Evolutionary conservation across 164 flowering plant genomes (phyloP).

Genomic region (Aristolochia contorta): DNA sequence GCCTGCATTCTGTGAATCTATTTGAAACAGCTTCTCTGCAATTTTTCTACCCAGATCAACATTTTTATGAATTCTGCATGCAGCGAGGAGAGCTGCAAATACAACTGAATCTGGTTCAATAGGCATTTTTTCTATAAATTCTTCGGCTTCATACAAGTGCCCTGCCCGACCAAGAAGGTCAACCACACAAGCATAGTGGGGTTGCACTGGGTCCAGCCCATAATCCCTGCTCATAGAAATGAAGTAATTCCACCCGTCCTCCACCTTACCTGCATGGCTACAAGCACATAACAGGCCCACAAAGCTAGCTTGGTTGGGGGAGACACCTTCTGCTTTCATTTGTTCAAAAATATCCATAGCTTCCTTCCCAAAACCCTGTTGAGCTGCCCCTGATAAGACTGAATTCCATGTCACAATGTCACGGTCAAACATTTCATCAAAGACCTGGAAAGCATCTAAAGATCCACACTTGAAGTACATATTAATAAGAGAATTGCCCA

Average conservation of each 20-base stretch:
- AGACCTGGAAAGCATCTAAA: conserved; percentile 22
- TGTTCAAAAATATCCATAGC: conserved; percentile 27
- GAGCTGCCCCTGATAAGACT: conserved; percentile 28
- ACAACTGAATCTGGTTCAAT: conserved; percentile 31
- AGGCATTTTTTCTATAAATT: conserved; percentile 31
- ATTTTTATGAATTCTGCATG: conserved; percentile 34
- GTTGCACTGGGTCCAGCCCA: conserved; percentile 22
- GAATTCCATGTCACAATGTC: conserved; percentile 39
- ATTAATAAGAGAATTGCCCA: conserved; percentile 26
- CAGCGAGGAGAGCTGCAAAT: conserved; percentile 37
- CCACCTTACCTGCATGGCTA: conserved; percentile 28
- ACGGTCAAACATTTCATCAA: conserved; percentile 26
- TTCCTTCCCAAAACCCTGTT: conserved; percentile 29
- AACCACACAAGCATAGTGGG: conserved; percentile 37
- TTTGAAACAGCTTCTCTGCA: conserved; percentile 27
- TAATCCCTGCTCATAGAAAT: conserved; percentile 28
- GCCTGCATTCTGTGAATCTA: conserved; percentile 26
- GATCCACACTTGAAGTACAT: conserved; percentile 37
- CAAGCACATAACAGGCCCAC: conserved; percentile 27
- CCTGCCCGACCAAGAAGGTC: conserved; percentile 38
- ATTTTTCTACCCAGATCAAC: conserved; percentile 23
- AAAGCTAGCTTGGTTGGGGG: conserved; percentile 27
- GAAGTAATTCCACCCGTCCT: conserved; percentile 29
- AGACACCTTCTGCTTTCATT: conserved; percentile 26
- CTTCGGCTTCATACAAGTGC: conserved; percentile 25